phyloP scores from a whole-genome alignment of 2,329 filamentous ascomycete species.

The Monilinia laxa region DNA sequence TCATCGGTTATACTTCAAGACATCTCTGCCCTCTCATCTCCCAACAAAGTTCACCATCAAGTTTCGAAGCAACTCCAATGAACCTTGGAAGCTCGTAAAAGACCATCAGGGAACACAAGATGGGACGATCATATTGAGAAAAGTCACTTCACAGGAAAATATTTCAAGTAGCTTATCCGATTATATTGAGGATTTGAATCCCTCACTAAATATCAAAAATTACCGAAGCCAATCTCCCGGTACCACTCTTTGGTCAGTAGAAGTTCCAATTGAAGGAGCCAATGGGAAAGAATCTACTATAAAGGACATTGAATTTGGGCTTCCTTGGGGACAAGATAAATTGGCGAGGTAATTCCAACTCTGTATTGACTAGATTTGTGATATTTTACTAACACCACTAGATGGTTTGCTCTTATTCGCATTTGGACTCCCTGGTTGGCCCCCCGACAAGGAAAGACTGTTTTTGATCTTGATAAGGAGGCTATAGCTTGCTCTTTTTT shows the following conservation, averaged over 20 bases:
- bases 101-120: conserved; percentile 63
- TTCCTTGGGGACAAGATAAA: conserved; percentile 40
- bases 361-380: neutral
- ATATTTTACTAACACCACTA: conserved; percentile 36
- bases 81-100: conserved; percentile 69
- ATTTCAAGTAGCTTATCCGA: conserved; percentile 40
- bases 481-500: conserved; percentile 78
- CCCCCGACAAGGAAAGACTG: conserved; percentile 73
- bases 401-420: conserved; percentile 81
- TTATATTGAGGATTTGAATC: conserved; percentile 58
- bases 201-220: conserved; percentile 53
- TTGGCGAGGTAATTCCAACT: conserved; percentile 34
- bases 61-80: conserved; percentile 54
- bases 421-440: conserved; percentile 83
- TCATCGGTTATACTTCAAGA: conserved; percentile 54
- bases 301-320: conserved; percentile 42
- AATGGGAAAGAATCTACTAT: conserved; percentile 57
- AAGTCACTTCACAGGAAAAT: conserved; percentile 33
- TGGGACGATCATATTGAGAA: conserved; percentile 58
- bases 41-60: conserved; percentile 68
- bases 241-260: conserved; percentile 70
- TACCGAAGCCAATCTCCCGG: conserved; percentile 64
- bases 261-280: conserved; percentile 54
- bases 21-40: conserved; percentile 49
- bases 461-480: conserved; percentile 71